phyloP scores from a whole-genome alignment of 495 filamentous ascomycete genomes.

The Daldinia caldariorum region DNA sequence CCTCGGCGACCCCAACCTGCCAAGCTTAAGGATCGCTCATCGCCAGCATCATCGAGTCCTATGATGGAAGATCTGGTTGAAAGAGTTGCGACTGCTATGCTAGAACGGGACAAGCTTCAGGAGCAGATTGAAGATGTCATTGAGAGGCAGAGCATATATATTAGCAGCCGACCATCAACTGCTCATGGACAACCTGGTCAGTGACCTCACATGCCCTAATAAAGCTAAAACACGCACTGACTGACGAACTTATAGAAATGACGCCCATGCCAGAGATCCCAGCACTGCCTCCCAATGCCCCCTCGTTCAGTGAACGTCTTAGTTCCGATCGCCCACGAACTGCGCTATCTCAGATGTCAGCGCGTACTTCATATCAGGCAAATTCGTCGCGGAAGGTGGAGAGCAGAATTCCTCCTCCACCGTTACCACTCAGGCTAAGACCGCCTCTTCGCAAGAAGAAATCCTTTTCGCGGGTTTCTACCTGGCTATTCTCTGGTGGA shows the following conservation, averaged over 20 bases:
- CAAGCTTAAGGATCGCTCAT: slow-evolving; percentile 47
- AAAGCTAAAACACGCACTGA: slow-evolving; percentile 16
- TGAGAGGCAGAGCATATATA: slow-evolving; percentile 63
- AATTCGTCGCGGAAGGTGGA: slow-evolving; percentile 46
- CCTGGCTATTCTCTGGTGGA: slow-evolving; percentile 60
- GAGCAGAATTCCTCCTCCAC: slow-evolving; percentile 58
- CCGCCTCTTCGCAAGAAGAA: slow-evolving; percentile 65
- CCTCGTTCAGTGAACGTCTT: slow-evolving; percentile 61
- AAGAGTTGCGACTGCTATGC: slow-evolving; percentile 61
- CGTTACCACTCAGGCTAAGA: slow-evolving; percentile 61
- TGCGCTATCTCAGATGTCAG: slow-evolving; percentile 42
- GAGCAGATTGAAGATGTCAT: slow-evolving; percentile 63
- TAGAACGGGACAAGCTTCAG: slow-evolving; percentile 63
- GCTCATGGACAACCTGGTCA: slow-evolving; percentile 47
- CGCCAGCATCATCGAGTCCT: slow-evolving; percentile 44
- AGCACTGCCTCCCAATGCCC: slow-evolving; percentile 57
- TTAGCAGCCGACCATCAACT: slow-evolving; percentile 60
- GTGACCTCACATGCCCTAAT: slow-evolving; percentile 5
- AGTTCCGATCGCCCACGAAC: slow-evolving; percentile 54
- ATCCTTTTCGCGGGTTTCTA: slow-evolving; percentile 65
- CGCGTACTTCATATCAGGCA: slow-evolving; percentile 39
- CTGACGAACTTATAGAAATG: slow-evolving; percentile 47
- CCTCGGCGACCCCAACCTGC: slow-evolving; percentile 44
- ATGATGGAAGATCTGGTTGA: slow-evolving; percentile 56
- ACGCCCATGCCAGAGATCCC: slow-evolving; percentile 59